These are phyloP conservation scores for Phytophthora kernoviae DNA, from an alignment of 352 stramenopile genomes.

Conservation along the genomic window DNA sequence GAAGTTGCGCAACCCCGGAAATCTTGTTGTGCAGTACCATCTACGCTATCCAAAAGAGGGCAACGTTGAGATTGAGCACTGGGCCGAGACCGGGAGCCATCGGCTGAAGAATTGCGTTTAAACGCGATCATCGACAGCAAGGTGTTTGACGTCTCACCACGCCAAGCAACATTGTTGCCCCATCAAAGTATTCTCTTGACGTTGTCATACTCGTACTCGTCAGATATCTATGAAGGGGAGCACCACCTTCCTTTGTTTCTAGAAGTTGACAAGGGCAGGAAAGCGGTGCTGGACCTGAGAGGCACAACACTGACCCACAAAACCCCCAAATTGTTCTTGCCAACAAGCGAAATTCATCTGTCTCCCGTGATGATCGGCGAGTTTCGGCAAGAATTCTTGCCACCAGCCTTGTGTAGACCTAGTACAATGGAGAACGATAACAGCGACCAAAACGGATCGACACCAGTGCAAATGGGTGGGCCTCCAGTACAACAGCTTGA, in stretches of 20 bases:
- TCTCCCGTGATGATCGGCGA: slow-evolving; percentile 81
- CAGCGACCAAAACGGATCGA: slow-evolving; percentile 1
- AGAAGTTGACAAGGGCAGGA: slow-evolving; percentile 90
- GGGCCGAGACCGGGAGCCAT: slow-evolving; percentile 91
- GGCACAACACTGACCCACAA: slow-evolving; percentile 73
- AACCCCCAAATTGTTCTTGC: slow-evolving; percentile 76
- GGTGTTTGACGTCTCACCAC: slow-evolving; percentile 65
- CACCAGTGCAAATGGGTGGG: slow-evolving; percentile 13
- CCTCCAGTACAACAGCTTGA: slow-evolving; percentile 76
- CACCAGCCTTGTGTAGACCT: slow-evolving; percentile 10
- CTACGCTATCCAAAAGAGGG: slow-evolving; percentile 92
- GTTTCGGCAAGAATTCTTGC: slow-evolving; percentile 36
- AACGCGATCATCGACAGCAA: slow-evolving; percentile 86
- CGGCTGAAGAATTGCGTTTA: slow-evolving; percentile 68
- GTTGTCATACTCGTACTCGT: slow-evolving; percentile 74
- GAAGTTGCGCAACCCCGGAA: slow-evolving; percentile 87
- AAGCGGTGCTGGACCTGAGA: slow-evolving; percentile 84
- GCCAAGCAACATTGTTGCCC: slow-evolving; percentile 58
- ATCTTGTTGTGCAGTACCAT: slow-evolving; percentile 81
- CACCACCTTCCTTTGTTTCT: slow-evolving; percentile 90
- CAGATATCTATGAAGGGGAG: slow-evolving; percentile 72
- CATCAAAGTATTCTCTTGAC: slow-evolving; percentile 64
- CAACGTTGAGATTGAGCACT: slow-evolving; percentile 93
- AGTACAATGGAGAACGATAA: slow-evolving; percentile 8
- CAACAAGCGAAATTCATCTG: slow-evolving; percentile 57